Conservation (phyloP, 352 stramenopile genomes). For the Pythium dissotocum region DNA sequence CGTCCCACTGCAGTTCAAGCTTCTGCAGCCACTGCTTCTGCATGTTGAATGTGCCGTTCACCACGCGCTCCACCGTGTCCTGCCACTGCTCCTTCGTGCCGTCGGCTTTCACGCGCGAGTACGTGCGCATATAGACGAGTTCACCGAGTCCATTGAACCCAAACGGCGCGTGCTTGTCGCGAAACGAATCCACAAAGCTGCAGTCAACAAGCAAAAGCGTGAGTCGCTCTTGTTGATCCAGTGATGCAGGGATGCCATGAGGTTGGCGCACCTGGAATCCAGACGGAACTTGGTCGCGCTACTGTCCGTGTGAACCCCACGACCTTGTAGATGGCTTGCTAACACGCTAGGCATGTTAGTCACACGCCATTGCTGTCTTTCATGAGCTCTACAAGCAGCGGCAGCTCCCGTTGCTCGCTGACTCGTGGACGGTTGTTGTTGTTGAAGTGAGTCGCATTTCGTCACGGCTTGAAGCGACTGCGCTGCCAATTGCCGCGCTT, state of each 20-base stretch:
- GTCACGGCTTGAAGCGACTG: not conserved
- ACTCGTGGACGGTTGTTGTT: not conserved
- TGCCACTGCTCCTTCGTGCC: conserved; percentile 86
- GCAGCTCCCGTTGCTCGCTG: not conserved
- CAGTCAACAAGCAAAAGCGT: not conserved
- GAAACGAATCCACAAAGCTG: conserved; percentile 59
- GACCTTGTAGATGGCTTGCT: not conserved
- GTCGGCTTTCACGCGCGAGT: conserved; percentile 84
- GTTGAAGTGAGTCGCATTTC: conserved; percentile 2
- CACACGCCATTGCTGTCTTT: not conserved
- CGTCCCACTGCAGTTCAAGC: conserved; percentile 68
- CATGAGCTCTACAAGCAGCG: not conserved
- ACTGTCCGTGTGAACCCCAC: not conserved
- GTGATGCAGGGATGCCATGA: not conserved
- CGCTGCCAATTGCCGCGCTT: not conserved
- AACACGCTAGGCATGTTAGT: not conserved
- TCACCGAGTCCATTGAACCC: conserved; percentile 94
- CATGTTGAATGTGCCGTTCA: conserved; percentile 94
- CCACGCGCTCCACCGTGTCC: conserved; percentile 91
- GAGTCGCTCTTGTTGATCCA: not conserved
- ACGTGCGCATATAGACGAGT: conserved; percentile 92
- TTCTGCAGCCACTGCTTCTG: conserved; percentile 85
- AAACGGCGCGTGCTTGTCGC: conserved; percentile 67
- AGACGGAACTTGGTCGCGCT: conserved; percentile 14
- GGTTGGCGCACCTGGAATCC: conserved; percentile 9